These are phyloP conservation scores for Saturnispora diversa DNA, from an alignment of 805 yeast genomes.

Conservation along the genomic window DNA sequence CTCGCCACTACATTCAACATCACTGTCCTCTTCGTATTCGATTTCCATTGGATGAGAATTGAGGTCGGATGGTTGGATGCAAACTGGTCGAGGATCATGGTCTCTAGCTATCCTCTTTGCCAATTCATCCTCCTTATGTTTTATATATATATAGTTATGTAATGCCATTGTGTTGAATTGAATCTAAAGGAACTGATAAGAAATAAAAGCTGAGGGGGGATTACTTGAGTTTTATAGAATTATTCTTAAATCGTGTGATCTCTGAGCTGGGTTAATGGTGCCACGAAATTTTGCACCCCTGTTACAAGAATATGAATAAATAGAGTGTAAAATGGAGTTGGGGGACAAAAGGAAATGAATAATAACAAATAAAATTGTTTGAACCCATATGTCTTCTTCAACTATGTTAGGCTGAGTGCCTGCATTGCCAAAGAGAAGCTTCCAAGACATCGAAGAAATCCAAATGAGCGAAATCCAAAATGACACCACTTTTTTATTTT, in stretches of 20 bases:
- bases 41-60: neutral
- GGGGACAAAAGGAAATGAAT: no score
- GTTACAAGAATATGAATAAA: no score
- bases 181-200: no score
- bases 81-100: slow-evolving; percentile 25
- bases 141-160: slow-evolving; percentile 37
- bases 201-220: neutral
- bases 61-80: neutral
- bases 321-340: no score
- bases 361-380: no score
- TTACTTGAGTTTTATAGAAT: neutral
- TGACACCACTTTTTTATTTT: neutral
- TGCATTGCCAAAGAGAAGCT: no score
- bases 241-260: slow-evolving; percentile 1
- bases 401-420: no score
- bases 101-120: slow-evolving; percentile 34
- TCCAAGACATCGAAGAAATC: no score
- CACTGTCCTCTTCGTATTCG: slow-evolving; percentile 9
- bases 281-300: no score
- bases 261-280: no score
- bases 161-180: slow-evolving; percentile 36
- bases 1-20: neutral
- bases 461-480: no score
- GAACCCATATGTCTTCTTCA: no score
- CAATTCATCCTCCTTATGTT: slow-evolving; percentile 30